Conservation (phyloP, 176 grass and related monocot species). For the Alloteropsis semialata region DNA sequence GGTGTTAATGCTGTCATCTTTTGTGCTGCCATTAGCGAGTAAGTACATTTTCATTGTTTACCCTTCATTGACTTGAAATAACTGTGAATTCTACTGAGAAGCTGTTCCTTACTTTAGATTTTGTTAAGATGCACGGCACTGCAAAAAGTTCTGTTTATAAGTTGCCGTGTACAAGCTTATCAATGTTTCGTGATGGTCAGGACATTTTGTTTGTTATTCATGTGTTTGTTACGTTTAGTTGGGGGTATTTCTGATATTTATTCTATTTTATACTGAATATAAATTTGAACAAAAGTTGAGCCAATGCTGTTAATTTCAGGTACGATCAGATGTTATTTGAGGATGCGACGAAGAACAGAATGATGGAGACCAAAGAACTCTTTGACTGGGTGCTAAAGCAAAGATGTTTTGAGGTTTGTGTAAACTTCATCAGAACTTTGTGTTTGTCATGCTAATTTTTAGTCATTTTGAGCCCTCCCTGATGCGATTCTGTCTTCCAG, state of each 20-base stretch:
- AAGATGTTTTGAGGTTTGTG: constrained; percentile 84
- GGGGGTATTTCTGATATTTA: not conserved
- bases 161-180: not conserved
- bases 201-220: not conserved
- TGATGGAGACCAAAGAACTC: constrained; percentile 96
- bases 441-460: not conserved
- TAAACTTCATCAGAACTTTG: not conserved
- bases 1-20: constrained; percentile 96
- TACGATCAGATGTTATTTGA: constrained; percentile 95
- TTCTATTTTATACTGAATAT: not conserved
- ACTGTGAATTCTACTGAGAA: not conserved
- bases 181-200: not conserved
- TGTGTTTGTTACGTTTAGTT: not conserved
- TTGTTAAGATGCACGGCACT: not conserved
- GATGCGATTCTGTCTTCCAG: constrained; percentile 39
- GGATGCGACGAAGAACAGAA: constrained; percentile 86
- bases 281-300: too few relatives aligned
- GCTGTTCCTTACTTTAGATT: not conserved
- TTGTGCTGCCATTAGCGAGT: constrained; percentile 99
- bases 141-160: not conserved
- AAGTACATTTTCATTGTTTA: constrained; percentile 34
- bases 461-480: constrained; percentile 1
- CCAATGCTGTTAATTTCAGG: constrained; percentile 35
- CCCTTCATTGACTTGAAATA: not conserved
- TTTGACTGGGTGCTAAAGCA: constrained; percentile 96